Conservation (phyloP, 345 rosid species). For the Conringia planisiliqua region DNA sequence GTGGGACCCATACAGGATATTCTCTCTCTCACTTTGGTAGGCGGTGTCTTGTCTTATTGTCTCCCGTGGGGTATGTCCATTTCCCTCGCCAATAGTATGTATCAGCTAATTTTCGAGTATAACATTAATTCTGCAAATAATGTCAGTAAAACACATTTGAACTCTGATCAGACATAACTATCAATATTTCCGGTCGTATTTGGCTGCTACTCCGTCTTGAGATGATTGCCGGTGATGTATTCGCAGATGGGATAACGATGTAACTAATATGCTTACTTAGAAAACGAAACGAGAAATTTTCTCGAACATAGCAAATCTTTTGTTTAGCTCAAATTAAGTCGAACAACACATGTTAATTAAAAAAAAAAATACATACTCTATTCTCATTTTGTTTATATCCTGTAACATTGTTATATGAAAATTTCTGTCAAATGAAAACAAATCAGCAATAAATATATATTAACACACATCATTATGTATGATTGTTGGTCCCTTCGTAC, state of each 20-base stretch:
- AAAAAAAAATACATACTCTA: not conserved
- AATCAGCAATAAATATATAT: too few species aligned
- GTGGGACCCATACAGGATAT: slow-evolving; percentile 9
- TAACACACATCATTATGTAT: too few species aligned
- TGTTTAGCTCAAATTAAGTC: not conserved
- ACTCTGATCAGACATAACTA: not conserved
- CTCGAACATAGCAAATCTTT: not conserved
- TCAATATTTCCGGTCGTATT: slow-evolving; percentile 6
- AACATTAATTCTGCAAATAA: not conserved
- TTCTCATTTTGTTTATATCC: not conserved
- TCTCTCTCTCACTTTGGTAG: slow-evolving; percentile 24
- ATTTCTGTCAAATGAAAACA: too few species aligned
- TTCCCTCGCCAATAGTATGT: not conserved
- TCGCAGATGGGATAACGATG: not conserved
- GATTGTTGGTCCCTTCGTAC: too few species aligned
- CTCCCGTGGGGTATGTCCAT: not conserved
- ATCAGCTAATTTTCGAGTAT: not conserved
- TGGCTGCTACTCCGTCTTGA: slow-evolving; percentile 1
- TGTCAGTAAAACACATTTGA: not conserved
- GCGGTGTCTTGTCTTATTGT: slow-evolving; percentile 26
- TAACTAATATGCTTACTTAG: not conserved
- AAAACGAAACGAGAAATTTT: not conserved
- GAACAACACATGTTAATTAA: not conserved
- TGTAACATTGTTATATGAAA: not conserved
- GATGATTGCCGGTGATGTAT: not conserved